Conservation (phyloP, 1,284 basidiomycete species). For the Microbotryum lychnidis-dioicae region DNA sequence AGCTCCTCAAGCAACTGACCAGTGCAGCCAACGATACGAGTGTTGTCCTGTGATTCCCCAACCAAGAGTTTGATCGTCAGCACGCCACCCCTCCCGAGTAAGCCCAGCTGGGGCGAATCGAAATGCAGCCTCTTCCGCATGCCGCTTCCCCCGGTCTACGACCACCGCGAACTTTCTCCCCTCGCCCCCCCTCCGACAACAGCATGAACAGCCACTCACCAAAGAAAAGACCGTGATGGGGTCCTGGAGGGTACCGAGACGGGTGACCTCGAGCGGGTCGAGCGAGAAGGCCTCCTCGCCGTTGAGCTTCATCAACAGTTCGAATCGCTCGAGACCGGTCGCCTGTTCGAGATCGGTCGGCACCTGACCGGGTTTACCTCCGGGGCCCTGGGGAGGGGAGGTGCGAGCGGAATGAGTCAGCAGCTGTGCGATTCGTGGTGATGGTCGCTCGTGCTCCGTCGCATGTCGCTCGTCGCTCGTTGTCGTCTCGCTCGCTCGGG, state of each 20-base stretch:
- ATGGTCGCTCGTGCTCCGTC: not conserved
- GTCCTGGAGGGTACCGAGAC: constrained; percentile 77
- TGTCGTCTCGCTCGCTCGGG: too few relatives aligned
- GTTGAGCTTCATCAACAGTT: constrained; percentile 79
- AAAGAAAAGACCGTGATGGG: constrained; percentile 81
- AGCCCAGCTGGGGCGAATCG: not conserved
- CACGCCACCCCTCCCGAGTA: not conserved
- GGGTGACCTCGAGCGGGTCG: constrained; percentile 72
- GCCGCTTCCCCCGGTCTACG: too few relatives aligned
- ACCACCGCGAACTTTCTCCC: too few relatives aligned
- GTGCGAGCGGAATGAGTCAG: constrained; percentile 43
- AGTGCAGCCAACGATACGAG: constrained; percentile 82
- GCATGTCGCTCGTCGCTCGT: not conserved
- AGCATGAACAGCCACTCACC: constrained; percentile 49
- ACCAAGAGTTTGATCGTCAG: not conserved
- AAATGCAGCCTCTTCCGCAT: not conserved
- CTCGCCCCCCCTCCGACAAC: not conserved
- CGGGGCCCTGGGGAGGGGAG: constrained; percentile 62
- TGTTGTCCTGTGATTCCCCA: constrained; percentile 52
- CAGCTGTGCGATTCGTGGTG: not conserved
- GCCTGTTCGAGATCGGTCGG: constrained; percentile 82
- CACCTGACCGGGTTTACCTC: constrained; percentile 63
- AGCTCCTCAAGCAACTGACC: constrained; percentile 45
- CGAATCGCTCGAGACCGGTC: constrained; percentile 88
- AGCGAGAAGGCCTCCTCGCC: constrained; percentile 87